phyloP scores from a whole-genome alignment of 2,329 filamentous ascomycete genomes.

The Fusarium sarcochroum region DNA sequence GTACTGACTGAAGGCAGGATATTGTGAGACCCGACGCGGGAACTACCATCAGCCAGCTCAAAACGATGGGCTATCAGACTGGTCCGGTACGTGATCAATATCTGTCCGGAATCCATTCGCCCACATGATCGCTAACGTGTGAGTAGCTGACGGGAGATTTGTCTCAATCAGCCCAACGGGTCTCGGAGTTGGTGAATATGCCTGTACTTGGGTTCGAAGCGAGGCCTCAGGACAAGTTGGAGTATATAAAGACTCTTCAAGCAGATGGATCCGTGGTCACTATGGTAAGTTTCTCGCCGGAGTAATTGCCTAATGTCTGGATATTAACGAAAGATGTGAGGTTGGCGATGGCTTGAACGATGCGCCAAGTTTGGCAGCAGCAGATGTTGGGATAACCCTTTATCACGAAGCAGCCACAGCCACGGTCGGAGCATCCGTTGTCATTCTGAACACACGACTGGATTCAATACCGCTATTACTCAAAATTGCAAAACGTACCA shows the following conservation, averaged over 20 bases:
- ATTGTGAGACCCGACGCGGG: background rate
- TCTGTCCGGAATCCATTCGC: too few species aligned
- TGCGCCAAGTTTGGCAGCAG: background rate
- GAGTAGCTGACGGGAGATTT: background rate
- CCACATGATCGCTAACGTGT: background rate
- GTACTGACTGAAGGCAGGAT: background rate
- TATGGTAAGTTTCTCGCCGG: background rate
- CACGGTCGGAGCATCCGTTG: background rate
- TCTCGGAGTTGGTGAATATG: background rate
- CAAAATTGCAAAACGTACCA: fast-evolving
- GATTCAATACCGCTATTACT: background rate
- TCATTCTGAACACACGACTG: background rate
- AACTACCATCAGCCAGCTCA: background rate
- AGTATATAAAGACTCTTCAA: background rate
- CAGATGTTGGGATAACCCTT: background rate
- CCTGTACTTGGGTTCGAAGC: background rate
- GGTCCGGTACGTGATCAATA: background rate
- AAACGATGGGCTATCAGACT: background rate
- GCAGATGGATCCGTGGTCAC: background rate
- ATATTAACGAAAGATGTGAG: background rate
- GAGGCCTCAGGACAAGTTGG: background rate
- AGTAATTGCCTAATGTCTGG: too few species aligned
- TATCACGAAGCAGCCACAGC: background rate
- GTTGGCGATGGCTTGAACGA: background rate
- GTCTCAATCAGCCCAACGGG: background rate